Evolutionary conservation across 352 stramenopile species (phyloP), one percentile per base, ranked within the genome.

Genomic region (Phytopythium kandeliae): DNA sequence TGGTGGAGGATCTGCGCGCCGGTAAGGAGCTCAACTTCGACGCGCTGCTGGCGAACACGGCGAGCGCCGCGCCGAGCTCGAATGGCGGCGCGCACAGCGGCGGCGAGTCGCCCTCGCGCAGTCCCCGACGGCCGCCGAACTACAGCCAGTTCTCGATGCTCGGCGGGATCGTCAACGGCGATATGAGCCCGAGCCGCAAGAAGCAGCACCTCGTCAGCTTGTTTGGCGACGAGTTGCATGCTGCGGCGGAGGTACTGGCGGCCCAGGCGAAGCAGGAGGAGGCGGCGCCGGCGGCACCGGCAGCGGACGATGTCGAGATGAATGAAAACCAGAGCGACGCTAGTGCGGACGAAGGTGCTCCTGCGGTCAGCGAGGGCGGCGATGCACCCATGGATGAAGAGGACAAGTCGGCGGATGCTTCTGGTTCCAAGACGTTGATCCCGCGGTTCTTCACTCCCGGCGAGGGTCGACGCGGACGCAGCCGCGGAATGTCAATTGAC

Each of bases 71-170:
- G 7, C 33, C 33, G 8, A 51, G 55, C 31, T 47, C 44, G 16
- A 50, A 35, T 17, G 46, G 46, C n/a, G 46, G 46, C 46, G 46
- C 34, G 30, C 46, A 42, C 46, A 67, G 55, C 8, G 60, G 66
- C 26, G 52, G 49, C 8, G 67, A 86, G 34, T 81, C 80, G 49
- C 75, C 80, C 1, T 71, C 77, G 45, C 76, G 83, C n/a, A 92
- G 80, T 22, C 83, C 83, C 12, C 92, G 88, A 49, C 80, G 80
- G 0, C 83, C 83, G 36, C 83, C 83, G 13, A 92, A 93, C 54
- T 89, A 91, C 63, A 73, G 86, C 35, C 74, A 86, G 48, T 79
- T 87, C 22, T 68, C 63, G 46, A 35, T 65, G 42, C 43, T 71
- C 11, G 66, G 58, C 35, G 30, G 30, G 30, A 51, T 42, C 11